Evolutionary conservation across 176 grass and related monocot genomes (phyloP).

Genomic region (Aegilops umbellulata): DNA sequence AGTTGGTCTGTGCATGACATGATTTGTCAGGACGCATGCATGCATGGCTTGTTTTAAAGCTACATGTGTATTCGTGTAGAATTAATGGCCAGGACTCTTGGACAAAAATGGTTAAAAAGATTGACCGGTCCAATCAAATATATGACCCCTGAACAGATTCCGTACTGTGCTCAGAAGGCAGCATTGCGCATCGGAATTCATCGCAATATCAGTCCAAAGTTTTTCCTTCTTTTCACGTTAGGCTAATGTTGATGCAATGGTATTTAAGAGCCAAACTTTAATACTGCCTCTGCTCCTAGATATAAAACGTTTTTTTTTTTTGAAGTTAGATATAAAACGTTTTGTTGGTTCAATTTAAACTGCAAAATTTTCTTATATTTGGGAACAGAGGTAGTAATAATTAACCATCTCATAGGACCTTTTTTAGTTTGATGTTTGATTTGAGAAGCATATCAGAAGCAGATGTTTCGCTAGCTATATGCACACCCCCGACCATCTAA

Average conservation of each 20-base stretch:
- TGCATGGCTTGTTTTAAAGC: neutral
- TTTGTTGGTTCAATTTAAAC: too few relatives aligned
- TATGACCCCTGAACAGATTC: neutral
- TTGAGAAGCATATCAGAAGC: neutral
- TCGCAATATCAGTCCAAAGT: neutral
- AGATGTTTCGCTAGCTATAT: neutral
- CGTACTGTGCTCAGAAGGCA: neutral
- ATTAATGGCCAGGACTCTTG: conserved; percentile 7
- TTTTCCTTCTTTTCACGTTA: neutral
- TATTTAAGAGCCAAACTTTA: too few relatives aligned
- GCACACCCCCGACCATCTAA: neutral
- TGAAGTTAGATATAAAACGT: too few relatives aligned
- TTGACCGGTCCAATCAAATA: conserved; percentile 4
- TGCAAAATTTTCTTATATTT: too few relatives aligned
- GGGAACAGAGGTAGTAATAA: too few relatives aligned
- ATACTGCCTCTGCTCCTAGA: too few relatives aligned
- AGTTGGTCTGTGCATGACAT: conserved; percentile 36
- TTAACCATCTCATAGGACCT: neutral
- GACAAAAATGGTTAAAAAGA: neutral
- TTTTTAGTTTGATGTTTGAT: neutral
- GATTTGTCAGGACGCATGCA: conserved; percentile 13
- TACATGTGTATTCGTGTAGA: neutral
- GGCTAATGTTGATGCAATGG: neutral
- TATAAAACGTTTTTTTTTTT: too few relatives aligned
- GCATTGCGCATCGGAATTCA: neutral